A percentile compares a stretch with the other conserved stretches of the same genome.
Conservation (phyloP, 192 early-diverging fungal species). For the Haplosporangium gracile region DNA sequence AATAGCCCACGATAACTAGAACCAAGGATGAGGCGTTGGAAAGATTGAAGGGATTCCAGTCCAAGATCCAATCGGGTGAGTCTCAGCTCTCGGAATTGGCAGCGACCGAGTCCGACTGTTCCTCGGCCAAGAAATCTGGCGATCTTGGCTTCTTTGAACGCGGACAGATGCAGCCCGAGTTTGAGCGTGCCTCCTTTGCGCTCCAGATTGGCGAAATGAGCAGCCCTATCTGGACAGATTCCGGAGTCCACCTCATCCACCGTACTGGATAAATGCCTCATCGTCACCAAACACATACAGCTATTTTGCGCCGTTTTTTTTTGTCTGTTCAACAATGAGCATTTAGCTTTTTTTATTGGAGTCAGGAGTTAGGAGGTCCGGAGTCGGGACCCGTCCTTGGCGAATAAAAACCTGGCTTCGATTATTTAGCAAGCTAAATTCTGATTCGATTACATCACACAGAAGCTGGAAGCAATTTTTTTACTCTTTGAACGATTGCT, state of each 20-base stretch:
- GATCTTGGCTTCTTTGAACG: conserved; percentile 91
- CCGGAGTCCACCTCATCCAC: conserved; percentile 94
- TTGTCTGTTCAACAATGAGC: too few relatives aligned
- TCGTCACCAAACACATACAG: not conserved
- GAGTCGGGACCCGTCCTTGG: too few relatives aligned
- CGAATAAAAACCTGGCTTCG: not conserved
- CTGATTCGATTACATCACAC: not conserved
- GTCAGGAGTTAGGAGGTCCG: not conserved
- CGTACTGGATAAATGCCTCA: conserved; percentile 75
- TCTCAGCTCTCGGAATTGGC: conserved; percentile 81
- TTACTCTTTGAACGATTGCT: too few relatives aligned
- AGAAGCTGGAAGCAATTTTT: not conserved
- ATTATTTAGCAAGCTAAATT: not conserved
- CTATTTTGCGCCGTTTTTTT: not conserved
- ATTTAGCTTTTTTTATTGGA: not conserved
- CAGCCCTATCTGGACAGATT: conserved; percentile 87
- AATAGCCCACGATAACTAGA: conserved; percentile 85
- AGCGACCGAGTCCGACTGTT: conserved; percentile 87
- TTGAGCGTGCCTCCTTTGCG: conserved; percentile 90
- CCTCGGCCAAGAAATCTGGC: conserved; percentile 88
- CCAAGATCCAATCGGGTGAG: conserved; percentile 73
- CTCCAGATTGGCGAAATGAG: conserved; percentile 88
- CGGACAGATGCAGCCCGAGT: conserved; percentile 93
- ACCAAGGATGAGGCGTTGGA: conserved; percentile 91
- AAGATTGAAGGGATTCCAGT: conserved; percentile 74